phyloP scores from a whole-genome alignment of 805 yeast genomes.

The Cyberlindnera xishuangbannaensis region DNA sequence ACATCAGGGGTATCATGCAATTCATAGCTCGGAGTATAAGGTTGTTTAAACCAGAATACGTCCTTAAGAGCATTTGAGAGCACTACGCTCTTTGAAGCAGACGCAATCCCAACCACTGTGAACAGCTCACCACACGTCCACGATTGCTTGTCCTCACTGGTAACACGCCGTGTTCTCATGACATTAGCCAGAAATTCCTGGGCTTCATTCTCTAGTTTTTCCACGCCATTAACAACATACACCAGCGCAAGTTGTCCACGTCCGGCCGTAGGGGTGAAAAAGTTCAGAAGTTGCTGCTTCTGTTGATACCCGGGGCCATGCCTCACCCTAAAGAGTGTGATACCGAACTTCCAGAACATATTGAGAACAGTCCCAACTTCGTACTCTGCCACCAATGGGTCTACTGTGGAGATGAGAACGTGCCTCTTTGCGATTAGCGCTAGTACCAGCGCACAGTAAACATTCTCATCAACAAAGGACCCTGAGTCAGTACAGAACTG shows the following conservation, averaged over 20 bases:
- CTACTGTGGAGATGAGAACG: constrained; percentile 22
- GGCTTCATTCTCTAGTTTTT: constrained; percentile 6
- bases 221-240: constrained; percentile 11
- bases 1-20: constrained; percentile 1
- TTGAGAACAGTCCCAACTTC: constrained; percentile 17
- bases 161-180: constrained; percentile 2
- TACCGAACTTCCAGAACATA: constrained; percentile 9
- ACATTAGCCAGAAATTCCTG: constrained; percentile 5
- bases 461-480: constrained; percentile 9
- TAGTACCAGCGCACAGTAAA: constrained; percentile 13
- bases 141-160: not conserved
- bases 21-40: constrained; percentile 16
- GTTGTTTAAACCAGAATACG: constrained; percentile 29
- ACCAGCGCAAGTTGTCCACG: not conserved
- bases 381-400: constrained; percentile 9
- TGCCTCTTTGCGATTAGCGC: constrained; percentile 24
- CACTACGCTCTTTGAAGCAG: constrained; percentile 13
- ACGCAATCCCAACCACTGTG: constrained; percentile 18
- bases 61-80: constrained; percentile 18
- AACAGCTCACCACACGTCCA: constrained; percentile 8
- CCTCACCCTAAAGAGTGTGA: constrained; percentile 1
- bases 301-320: constrained; percentile 6
- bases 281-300: not conserved
- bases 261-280: too few species aligned
- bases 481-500: not conserved